Evolutionary conservation across 148 eudicot species (phyloP).

Genomic region (Rhododendron molle): DNA sequence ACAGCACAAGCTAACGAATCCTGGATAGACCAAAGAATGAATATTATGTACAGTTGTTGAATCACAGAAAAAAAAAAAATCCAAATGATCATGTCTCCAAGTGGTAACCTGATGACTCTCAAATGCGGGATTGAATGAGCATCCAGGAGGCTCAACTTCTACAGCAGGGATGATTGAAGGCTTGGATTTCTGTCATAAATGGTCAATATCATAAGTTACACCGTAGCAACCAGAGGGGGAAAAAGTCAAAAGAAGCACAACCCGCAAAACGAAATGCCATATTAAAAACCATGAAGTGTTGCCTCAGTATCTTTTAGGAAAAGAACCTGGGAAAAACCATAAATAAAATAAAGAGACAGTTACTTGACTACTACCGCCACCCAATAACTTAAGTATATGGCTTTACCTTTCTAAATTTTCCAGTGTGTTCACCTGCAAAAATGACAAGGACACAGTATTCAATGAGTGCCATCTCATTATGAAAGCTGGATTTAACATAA

Average conservation of each 20-base stretch:
- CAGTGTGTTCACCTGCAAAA: conserved; percentile 34
- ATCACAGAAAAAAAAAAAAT: neutral
- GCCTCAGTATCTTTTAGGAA: neutral
- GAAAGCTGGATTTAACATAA: neutral
- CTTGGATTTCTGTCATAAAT: conserved; percentile 44
- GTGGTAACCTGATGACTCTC: conserved; percentile 80
- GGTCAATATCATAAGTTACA: neutral
- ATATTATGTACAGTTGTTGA: neutral
- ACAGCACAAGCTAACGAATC: conserved; percentile 88
- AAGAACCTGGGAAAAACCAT: neutral
- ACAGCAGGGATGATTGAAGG: conserved; percentile 72
- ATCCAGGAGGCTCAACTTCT: conserved; percentile 87
- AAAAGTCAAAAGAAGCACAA: neutral
- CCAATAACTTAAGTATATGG: neutral
- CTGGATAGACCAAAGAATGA: conserved; percentile 24
- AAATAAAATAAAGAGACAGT: neutral
- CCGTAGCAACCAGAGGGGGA: neutral
- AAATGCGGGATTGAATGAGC: conserved; percentile 79
- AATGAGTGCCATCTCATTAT: neutral
- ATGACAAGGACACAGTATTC: neutral
- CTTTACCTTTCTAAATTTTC: conserved; percentile 59
- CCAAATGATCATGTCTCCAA: neutral
- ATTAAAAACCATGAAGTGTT: neutral
- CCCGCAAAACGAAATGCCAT: neutral
- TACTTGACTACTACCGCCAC: neutral